These are phyloP conservation scores for Atkinsonella hypoxylon DNA, from an alignment of 2,329 filamentous ascomycete species.

Conservation along the genomic window DNA sequence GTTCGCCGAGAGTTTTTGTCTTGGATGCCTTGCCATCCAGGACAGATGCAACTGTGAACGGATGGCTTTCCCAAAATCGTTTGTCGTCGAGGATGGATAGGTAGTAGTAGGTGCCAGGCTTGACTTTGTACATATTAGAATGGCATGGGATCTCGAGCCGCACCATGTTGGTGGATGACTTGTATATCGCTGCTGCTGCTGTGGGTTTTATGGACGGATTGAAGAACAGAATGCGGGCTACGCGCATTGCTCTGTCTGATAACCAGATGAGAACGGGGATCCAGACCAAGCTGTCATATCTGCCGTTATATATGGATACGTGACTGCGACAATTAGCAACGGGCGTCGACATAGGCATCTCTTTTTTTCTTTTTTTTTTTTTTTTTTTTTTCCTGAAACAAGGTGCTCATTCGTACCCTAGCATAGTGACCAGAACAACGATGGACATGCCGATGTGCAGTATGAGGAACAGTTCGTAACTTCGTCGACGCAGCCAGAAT, in stretches of 20 bases:
- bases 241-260: conserved; percentile 33
- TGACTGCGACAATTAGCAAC: conserved; percentile 22
- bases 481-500: conserved; percentile 36
- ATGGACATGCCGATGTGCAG: conserved; percentile 40
- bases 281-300: conserved; percentile 39
- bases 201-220: conserved; percentile 27
- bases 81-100: conserved; percentile 28
- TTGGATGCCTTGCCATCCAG: conserved; percentile 7
- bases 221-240: conserved; percentile 28
- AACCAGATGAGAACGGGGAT: conserved; percentile 36
- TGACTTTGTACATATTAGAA: conserved; percentile 20
- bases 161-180: conserved; percentile 28
- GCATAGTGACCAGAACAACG: conserved; percentile 36
- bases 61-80: conserved; percentile 36
- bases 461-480: conserved; percentile 40
- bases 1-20: conserved; percentile 16
- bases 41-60: conserved; percentile 32
- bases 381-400: conserved; percentile 1
- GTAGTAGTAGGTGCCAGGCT: conserved; percentile 33
- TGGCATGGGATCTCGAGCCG: conserved; percentile 26
- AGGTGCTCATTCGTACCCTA: conserved; percentile 30
- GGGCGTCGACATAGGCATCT: background rate
- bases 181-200: conserved; percentile 22
- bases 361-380: background rate
- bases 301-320: conserved; percentile 37